A percentile compares a stretch with the other conserved stretches of the same genome.
Conservation (phyloP, 2,329 filamentous ascomycete genomes). For the Byssochlamys sp. region DNA sequence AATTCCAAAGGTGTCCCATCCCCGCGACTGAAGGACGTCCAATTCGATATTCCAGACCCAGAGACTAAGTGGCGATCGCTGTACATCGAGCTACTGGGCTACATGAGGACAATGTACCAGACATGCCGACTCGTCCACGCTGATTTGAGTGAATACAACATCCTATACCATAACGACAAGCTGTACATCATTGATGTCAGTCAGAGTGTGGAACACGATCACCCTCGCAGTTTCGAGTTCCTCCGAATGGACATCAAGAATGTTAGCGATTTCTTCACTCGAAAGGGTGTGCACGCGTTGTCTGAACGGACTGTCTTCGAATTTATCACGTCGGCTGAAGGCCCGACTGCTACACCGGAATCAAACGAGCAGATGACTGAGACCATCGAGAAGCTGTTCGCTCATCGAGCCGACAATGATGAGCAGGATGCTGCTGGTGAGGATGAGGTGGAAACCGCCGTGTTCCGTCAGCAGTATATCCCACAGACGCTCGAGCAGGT, state of each 20-base stretch:
- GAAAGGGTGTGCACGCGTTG: slow-evolving; percentile 72
- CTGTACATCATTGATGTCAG: slow-evolving; percentile 96
- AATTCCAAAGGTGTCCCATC: slow-evolving; percentile 79
- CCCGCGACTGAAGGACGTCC: slow-evolving; percentile 79
- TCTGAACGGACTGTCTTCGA: slow-evolving; percentile 71
- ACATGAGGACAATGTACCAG: slow-evolving; percentile 91
- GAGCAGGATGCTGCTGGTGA: slow-evolving; percentile 43
- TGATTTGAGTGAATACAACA: slow-evolving; percentile 96
- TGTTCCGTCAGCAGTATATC: slow-evolving; percentile 93
- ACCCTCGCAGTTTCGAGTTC: slow-evolving; percentile 85
- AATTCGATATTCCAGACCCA: slow-evolving; percentile 57
- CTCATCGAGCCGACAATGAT: slow-evolving; percentile 43
- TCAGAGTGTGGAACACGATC: slow-evolving; percentile 93
- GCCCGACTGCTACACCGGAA: slow-evolving; percentile 25
- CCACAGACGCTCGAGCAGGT: slow-evolving; percentile 92
- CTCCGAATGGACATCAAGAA: slow-evolving; percentile 98
- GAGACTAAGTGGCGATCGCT: slow-evolving; percentile 65
- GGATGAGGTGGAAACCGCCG: slow-evolving; percentile 72
- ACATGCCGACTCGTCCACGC: slow-evolving; percentile 86
- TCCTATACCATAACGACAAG: slow-evolving; percentile 72
- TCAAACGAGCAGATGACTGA: slow-evolving; percentile 48
- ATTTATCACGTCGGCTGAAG: slow-evolving; percentile 62
- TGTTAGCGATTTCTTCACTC: slow-evolving; percentile 80
- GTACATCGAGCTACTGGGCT: slow-evolving; percentile 72
- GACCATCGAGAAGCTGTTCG: slow-evolving; percentile 58